Evolutionary conservation across 306 rosid genomes (phyloP).

Genomic region (Cicer yamashitae): DNA sequence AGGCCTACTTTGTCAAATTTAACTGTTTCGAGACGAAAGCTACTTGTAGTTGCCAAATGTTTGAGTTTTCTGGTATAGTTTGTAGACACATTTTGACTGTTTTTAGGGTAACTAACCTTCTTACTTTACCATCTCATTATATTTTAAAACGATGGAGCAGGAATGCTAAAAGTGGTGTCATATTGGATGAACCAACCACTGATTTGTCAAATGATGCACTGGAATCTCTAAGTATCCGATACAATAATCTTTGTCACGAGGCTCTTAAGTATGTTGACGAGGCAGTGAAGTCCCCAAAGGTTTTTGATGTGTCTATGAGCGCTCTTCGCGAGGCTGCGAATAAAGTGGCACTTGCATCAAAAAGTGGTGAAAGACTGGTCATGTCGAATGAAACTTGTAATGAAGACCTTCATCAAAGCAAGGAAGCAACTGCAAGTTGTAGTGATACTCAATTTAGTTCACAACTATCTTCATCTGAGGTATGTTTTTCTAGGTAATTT

Average conservation of each 20-base stretch:
- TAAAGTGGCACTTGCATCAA: slow-evolving; percentile 22
- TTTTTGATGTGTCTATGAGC: slow-evolving; percentile 40
- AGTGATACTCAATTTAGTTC: slow-evolving; percentile 35
- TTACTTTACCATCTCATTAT: slow-evolving; percentile 48
- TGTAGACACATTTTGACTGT: slow-evolving; percentile 53
- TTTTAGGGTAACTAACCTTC: slow-evolving; percentile 49
- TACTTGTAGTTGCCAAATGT: slow-evolving; percentile 52
- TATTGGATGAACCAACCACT: slow-evolving; percentile 37
- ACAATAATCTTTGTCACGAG: slow-evolving; percentile 44
- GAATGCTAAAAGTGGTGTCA: slow-evolving; percentile 46
- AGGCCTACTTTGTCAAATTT: slow-evolving; percentile 41
- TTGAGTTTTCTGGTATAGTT: slow-evolving; percentile 51
- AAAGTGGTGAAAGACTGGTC: slow-evolving; percentile 39
- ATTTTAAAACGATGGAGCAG: slow-evolving; percentile 50
- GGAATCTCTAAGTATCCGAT: slow-evolving; percentile 42
- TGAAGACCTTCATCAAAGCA: slow-evolving; percentile 36
- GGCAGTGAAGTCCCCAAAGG: slow-evolving; percentile 31
- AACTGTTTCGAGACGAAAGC: slow-evolving; percentile 43
- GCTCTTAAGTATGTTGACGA: slow-evolving; percentile 47
- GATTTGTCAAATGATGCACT: slow-evolving; percentile 29
- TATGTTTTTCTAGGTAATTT: slow-evolving; percentile 28
- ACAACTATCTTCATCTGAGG: slow-evolving; percentile 46
- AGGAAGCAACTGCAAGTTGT: slow-evolving; percentile 34
- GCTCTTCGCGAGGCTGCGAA: slow-evolving; percentile 47
- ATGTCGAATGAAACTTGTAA: slow-evolving; percentile 35